Evolutionary conservation across 2,329 filamentous ascomycete species (phyloP), one percentile per base, ranked within the genome.

Genomic region (Sclerotinia borealis): DNA sequence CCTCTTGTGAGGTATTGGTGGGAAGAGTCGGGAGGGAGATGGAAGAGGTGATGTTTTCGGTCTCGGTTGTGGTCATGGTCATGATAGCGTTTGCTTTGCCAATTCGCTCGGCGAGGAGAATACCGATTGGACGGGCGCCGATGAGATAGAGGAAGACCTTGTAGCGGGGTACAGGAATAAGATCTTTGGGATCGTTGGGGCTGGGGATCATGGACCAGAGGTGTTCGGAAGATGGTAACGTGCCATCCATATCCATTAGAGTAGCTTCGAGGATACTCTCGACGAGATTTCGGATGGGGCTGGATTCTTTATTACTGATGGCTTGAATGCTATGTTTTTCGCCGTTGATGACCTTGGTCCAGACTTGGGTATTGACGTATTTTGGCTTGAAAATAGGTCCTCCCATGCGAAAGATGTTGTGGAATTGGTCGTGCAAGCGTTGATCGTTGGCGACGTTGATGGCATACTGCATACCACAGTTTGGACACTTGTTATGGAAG

Each of bases 71-170:
- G 8, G n/a, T 8, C 19, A 27, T 19, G 8, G n/a, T 8, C 19
- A 27, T 54, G 31, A 37, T 50, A 8, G n/a, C n/a, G 2, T 47
- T 41, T n/a, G 56, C 67, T 27, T 60, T 43, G n/a, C 50, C 29
- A 25, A 69, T 67, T 19, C 56, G 31, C 52, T 68, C 67, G 3
- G 52, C 63, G 41, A 71, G 29, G 2, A 69, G 36, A 13, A 68
- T 58, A 25, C 59, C 66, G 13, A 66, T 65, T 27, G 65, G 54
- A 19, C 52, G 25, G 9, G 43, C 17, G 25, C 65, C 61, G 31
- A 70, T 60, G 19, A 64, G 56, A 25, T 67, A 67, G n/a, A 71
- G 55, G 51, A 67, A 72, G 11, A 71, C 39, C 31, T 67, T 68
- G 52, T 67, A 69, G 3, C 63, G 61, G 17, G 64, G 63, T 19